These are phyloP conservation scores for Eimeria zaria DNA, from an alignment of 169 alveolate genomes.

Conservation along the genomic window DNA sequence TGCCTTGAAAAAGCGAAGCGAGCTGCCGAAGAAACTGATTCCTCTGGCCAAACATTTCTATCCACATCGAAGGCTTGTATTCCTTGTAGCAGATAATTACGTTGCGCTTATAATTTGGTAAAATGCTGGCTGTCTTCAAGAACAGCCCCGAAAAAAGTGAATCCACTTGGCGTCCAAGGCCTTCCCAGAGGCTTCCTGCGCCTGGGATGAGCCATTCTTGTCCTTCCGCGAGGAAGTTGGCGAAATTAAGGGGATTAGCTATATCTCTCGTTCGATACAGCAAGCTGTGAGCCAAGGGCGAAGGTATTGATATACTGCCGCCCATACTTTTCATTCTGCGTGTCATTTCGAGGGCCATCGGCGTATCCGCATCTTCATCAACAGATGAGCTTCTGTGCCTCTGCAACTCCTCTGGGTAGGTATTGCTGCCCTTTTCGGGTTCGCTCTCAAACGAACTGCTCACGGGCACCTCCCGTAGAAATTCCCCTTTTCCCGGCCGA, in stretches of 20 bases:
- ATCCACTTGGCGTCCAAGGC: slow-evolving; percentile 80
- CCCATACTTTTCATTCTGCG: background rate
- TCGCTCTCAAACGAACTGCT: slow-evolving; percentile 8
- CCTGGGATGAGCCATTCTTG: slow-evolving; percentile 79
- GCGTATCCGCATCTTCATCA: slow-evolving; percentile 33
- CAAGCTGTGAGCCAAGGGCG: slow-evolving; percentile 75
- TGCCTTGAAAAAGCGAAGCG: slow-evolving; percentile 74
- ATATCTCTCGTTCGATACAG: slow-evolving; percentile 65
- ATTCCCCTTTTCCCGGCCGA: background rate
- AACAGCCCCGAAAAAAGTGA: slow-evolving; percentile 72
- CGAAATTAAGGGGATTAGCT: slow-evolving; percentile 60
- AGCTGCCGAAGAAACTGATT: slow-evolving; percentile 80
- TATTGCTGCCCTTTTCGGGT: background rate
- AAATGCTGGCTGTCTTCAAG: slow-evolving; percentile 74
- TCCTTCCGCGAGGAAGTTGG: slow-evolving; percentile 79
- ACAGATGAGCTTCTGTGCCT: background rate
- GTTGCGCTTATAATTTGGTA: slow-evolving; percentile 79
- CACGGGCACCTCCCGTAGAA: background rate
- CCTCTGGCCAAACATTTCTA: slow-evolving; percentile 82
- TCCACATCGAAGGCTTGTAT: slow-evolving; percentile 83
- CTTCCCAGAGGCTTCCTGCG: slow-evolving; percentile 75
- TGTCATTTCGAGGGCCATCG: slow-evolving; percentile 4
- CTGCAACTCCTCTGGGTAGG: background rate
- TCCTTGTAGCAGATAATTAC: slow-evolving; percentile 84
- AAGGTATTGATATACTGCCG: slow-evolving; percentile 58